Evolutionary conservation across 441 rosid genomes (phyloP).

Genomic region (Populus hybrid): DNA sequence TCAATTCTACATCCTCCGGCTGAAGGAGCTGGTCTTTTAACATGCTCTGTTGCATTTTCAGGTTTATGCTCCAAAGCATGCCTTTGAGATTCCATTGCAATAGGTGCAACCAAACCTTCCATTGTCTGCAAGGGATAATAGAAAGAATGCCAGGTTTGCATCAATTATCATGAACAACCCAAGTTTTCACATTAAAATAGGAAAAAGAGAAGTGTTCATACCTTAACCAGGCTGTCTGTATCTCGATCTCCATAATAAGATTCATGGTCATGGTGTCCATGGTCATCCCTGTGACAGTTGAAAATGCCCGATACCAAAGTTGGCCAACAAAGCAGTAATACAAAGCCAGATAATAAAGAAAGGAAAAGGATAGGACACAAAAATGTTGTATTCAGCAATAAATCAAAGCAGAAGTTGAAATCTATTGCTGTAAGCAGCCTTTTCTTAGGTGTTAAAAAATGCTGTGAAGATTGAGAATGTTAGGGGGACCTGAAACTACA

Average conservation of each 20-base stretch:
- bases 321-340: background rate
- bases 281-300: conserved; percentile 67
- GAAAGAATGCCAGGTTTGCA: conserved; percentile 10
- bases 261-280: conserved; percentile 98
- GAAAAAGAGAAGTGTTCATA: conserved; percentile 17
- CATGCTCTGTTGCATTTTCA: conserved; percentile 29
- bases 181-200: background rate
- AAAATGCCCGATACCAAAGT: conserved; percentile 7
- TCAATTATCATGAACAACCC: background rate
- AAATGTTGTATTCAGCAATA: background rate
- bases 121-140: conserved; percentile 57
- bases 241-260: conserved; percentile 99
- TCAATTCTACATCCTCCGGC: conserved; percentile 98
- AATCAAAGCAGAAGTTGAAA: background rate
- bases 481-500: background rate
- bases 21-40: conserved; percentile 82
- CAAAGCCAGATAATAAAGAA: background rate
- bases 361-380: background rate
- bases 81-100: conserved; percentile 56
- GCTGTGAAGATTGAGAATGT: background rate
- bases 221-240: conserved; percentile 91
- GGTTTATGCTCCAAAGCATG: conserved; percentile 45
- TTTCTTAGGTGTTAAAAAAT: background rate
- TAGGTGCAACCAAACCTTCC: conserved; percentile 65
- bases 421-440: background rate